These are phyloP conservation scores for Musa beccarii DNA, from an alignment of 176 grass and related monocot species.

Conservation along the genomic window DNA sequence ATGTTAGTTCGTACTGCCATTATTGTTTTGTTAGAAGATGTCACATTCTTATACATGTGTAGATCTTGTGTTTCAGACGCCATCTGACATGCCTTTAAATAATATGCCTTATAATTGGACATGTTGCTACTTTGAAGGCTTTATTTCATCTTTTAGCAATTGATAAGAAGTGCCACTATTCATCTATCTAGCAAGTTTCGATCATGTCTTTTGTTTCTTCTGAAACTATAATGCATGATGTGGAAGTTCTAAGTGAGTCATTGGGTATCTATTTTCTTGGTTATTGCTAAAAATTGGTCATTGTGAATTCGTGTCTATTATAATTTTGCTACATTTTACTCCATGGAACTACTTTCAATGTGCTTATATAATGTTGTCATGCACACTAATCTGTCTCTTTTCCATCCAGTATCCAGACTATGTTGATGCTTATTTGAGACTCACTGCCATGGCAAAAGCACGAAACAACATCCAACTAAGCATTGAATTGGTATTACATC, in stretches of 20 bases:
- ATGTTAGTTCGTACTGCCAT: no score
- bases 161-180: not conserved
- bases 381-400: constrained; percentile 2
- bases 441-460: constrained; percentile 75
- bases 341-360: not conserved
- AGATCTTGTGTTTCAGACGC: no score
- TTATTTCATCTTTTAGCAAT: no score
- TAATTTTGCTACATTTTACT: not conserved
- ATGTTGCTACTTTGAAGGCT: no score
- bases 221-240: not conserved
- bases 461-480: constrained; percentile 66
- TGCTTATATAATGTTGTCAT: no score
- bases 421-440: constrained; percentile 84
- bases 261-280: no score
- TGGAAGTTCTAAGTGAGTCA: not conserved
- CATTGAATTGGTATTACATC: constrained; percentile 60
- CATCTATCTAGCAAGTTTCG: not conserved
- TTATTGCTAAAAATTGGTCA: not conserved
- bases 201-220: not conserved
- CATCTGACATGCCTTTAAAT: no score
- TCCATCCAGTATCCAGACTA: constrained; percentile 63
- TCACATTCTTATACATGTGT: no score
- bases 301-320: not conserved
- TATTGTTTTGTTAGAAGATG: no score
- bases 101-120: no score